Evolutionary conservation across 2,329 filamentous ascomycete species (phyloP).

Genomic region (Lasiodiplodia theobromae): DNA sequence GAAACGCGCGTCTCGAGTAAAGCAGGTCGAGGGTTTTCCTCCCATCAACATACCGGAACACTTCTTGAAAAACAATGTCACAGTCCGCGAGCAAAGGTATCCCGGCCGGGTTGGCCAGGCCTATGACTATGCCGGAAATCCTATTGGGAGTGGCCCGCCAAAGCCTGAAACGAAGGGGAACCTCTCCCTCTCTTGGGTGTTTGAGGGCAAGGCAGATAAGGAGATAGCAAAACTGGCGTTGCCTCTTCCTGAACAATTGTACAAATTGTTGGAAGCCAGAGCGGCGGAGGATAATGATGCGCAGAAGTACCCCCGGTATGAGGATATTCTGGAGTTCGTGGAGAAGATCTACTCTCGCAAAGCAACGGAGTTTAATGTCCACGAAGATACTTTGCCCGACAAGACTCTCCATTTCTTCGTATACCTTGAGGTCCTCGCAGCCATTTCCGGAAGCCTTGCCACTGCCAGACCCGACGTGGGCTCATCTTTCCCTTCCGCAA

Average conservation of each 20-base stretch:
- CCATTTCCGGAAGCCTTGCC: slow-evolving; percentile 58
- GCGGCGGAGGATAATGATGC: background rate
- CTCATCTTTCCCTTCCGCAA: slow-evolving; percentile 56
- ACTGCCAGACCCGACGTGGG: slow-evolving; percentile 44
- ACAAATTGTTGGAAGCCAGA: slow-evolving; percentile 14
- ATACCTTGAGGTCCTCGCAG: slow-evolving; percentile 55
- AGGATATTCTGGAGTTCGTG: slow-evolving; percentile 12
- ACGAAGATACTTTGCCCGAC: background rate
- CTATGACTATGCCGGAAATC: background rate
- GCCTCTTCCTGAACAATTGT: slow-evolving; percentile 4
- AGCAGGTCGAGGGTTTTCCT: slow-evolving; percentile 44
- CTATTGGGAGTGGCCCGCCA: slow-evolving; percentile 28
- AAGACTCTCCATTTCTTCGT: slow-evolving; percentile 14
- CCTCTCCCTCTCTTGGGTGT: slow-evolving; percentile 1
- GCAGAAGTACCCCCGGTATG: background rate
- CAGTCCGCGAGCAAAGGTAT: slow-evolving; percentile 44
- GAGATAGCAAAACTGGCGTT: slow-evolving; percentile 13
- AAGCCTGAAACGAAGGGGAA: slow-evolving; percentile 1
- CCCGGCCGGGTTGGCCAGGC: background rate
- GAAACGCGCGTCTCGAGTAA: slow-evolving; percentile 43
- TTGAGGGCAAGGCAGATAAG: background rate
- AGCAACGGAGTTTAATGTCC: background rate
- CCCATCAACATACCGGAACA: slow-evolving; percentile 61
- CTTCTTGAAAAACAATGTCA: slow-evolving; percentile 64
- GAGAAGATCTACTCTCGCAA: slow-evolving; percentile 18